These are phyloP conservation scores for Bipolaris oryzae DNA, from an alignment of 2,329 filamentous ascomycete genomes.

Conservation along the genomic window DNA sequence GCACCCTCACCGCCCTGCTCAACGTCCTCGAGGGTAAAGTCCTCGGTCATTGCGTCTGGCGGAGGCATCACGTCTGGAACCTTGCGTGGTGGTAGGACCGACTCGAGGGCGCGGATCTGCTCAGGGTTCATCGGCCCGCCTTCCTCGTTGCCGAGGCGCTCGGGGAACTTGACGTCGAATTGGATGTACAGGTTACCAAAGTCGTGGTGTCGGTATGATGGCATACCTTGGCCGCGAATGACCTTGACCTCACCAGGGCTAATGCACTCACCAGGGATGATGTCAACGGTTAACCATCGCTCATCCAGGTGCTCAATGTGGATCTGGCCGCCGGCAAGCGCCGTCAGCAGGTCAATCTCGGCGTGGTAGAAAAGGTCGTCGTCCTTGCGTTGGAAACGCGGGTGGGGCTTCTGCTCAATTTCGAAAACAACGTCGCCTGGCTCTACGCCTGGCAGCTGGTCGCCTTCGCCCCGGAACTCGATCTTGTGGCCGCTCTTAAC, in stretches of 20 bases:
- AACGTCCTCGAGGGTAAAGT: conserved; percentile 83
- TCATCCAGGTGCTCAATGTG: conserved; percentile 97
- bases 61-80: conserved; percentile 70
- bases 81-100: conserved; percentile 76
- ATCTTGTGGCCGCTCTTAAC: conserved; percentile 94
- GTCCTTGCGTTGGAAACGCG: conserved; percentile 92
- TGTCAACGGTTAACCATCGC: conserved; percentile 91
- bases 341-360: conserved; percentile 94
- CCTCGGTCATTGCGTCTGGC: conserved; percentile 86
- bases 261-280: conserved; percentile 93
- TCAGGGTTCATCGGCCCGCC: conserved; percentile 60
- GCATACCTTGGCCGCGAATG: conserved; percentile 96
- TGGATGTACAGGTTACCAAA: conserved; percentile 95
- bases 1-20: conserved; percentile 69
- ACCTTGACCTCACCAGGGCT: conserved; percentile 89
- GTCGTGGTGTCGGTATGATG: conserved; percentile 92
- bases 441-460: conserved; percentile 90
- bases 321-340: conserved; percentile 87
- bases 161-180: conserved; percentile 97
- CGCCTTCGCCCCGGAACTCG: conserved; percentile 95
- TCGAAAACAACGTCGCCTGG: conserved; percentile 97
- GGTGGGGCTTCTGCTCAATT: conserved; percentile 98
- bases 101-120: conserved; percentile 79
- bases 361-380: conserved; percentile 95
- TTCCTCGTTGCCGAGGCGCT: conserved; percentile 52